Evolutionary conservation across 2,329 filamentous ascomycete species (phyloP), one percentile per base, ranked within the genome.

Genomic region (Aspergillus udagawae): DNA sequence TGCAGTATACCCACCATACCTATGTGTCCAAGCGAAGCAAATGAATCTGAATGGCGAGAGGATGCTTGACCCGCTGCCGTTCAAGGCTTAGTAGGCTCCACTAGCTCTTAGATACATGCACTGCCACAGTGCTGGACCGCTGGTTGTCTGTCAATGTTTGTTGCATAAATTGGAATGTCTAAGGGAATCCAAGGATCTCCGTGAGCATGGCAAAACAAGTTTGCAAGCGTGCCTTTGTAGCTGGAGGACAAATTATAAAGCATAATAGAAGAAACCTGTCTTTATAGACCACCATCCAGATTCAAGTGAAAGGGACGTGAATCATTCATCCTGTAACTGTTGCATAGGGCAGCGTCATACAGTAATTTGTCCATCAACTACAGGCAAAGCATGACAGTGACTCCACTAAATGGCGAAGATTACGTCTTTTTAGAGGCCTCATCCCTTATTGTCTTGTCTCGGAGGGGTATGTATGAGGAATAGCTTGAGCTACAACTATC

Each of bases 81-180:
- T 58, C 42, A 51, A 27, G 54, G 61, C 49, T 57, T 65, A 65
- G 63, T 54, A 51, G 60, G 60, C 29, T 42, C 63, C 63, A 65
- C 62, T 55, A 41, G 35, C 51, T 49, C 55, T 53, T 61, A 63
- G 63, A 64, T 65, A 65, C 63, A 62, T 65, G 63, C 62, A 65
- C 63, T 65, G 62, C 64, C 63, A 65, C 63, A 65, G 51, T 65
- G 62, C 59, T 63, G 62, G 42, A n/a, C 42, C 20, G 20, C 42
- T 10, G n/a, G 42, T 23, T 45, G n/a, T 45, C 42, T 10, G 7
- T 45, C 20, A 4, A 21, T 4, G 63, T 60, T 58, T 65, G 63
- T 62, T 57, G 62, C 62, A 58, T 54, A 50, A 56, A 50, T 52
- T 53, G 45, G 51, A 48, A 44, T 50, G 41, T 32, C 50, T 51